A percentile compares a stretch with the other conserved stretches of the same genome.
Evolutionary conservation across 257 asterid genomes (phyloP).

Genomic region (Solanum sitiens): DNA sequence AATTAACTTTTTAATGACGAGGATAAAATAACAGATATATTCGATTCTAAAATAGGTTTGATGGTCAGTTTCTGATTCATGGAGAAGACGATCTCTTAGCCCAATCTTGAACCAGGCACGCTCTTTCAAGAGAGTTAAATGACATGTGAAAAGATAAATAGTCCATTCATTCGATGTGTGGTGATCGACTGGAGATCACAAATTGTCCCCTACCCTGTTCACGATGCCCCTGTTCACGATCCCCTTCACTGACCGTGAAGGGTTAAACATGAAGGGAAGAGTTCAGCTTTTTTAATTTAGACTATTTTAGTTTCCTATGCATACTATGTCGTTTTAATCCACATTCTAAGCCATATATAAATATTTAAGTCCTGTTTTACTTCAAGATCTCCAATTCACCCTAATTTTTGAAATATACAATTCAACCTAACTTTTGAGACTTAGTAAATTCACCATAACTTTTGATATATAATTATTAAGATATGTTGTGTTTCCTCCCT

Average conservation of each 20-base stretch:
- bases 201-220: no score
- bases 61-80: rapidly evolving
- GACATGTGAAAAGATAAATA: background rate
- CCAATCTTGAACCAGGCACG: background rate
- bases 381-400: no score
- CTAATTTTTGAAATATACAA: no score
- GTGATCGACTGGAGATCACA: no score
- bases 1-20: background rate
- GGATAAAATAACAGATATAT: background rate
- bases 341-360: background rate
- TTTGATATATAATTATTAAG: background rate
- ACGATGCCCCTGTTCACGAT: no score
- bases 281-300: no score
- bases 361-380: background rate
- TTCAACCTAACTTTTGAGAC: background rate
- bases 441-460: no score
- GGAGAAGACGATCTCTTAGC: background rate
- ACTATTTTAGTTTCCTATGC: background rate
- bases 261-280: background rate
- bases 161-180: no score
- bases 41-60: no score
- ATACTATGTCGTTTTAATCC: background rate
- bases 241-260: background rate
- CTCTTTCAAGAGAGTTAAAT: no score
- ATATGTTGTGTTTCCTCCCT: background rate